A percentile compares a stretch with the other conserved stretches of the same genome.
phyloP scores from a whole-genome alignment of 768 basidiomycete genomes.

The Phaeotremella skinneri region DNA sequence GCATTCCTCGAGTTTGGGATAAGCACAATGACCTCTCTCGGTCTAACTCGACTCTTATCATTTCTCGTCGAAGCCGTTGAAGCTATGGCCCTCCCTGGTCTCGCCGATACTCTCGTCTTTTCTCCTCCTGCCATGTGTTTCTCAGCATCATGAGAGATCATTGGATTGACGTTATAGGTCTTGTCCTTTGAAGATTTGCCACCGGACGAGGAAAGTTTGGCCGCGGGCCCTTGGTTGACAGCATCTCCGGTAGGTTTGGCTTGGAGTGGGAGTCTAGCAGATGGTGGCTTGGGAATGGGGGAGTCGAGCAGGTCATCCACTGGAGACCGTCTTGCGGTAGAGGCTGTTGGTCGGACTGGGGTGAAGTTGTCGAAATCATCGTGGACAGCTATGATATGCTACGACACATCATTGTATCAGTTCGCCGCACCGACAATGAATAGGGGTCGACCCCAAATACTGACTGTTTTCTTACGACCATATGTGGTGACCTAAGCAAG shows the following conservation, averaged over 20 bases:
- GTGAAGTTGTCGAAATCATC: constrained; percentile 21
- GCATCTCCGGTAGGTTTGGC: constrained; percentile 24
- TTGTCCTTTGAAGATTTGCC: neutral
- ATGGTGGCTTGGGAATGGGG: neutral
- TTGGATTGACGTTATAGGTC: neutral
- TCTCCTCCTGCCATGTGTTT: no score
- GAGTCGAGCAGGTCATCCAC: constrained; percentile 4
- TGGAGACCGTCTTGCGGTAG: neutral
- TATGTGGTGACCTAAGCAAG: constrained; percentile 40
- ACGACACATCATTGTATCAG: neutral
- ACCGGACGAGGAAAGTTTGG: neutral
- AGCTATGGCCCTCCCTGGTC: no score
- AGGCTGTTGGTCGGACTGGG: neutral
- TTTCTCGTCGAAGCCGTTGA: no score
- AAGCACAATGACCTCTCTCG: no score
- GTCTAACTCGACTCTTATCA: no score
- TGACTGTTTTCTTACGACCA: constrained; percentile 41
- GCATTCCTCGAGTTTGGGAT: no score
- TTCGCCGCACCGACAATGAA: neutral
- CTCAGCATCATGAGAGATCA: neutral
- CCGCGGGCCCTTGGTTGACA: neutral
- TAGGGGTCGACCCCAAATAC: neutral
- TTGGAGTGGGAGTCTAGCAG: constrained; percentile 22
- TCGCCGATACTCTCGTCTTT: neutral
- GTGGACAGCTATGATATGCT: constrained; percentile 46